These are phyloP conservation scores for Scolecobasidium constrictum DNA, from an alignment of 2,329 filamentous ascomycete species.

Conservation along the genomic window DNA sequence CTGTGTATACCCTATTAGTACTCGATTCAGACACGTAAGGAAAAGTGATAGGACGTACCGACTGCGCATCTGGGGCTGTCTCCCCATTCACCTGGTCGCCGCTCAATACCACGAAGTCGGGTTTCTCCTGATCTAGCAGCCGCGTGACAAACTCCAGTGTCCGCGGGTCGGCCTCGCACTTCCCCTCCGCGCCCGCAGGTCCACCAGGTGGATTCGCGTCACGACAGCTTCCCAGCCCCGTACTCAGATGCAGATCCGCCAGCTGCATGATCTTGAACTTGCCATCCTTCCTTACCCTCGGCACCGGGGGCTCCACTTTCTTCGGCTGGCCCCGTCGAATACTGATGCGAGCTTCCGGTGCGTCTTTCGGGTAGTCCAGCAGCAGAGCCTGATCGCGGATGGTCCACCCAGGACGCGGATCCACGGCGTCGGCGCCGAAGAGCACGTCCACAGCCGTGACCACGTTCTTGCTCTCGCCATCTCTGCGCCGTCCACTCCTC, in stretches of 20 bases:
- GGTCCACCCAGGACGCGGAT: slow-evolving; percentile 73
- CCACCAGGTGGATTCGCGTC: slow-evolving; percentile 70
- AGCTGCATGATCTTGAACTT: slow-evolving; percentile 97
- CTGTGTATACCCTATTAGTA: slow-evolving; percentile 17
- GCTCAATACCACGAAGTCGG: slow-evolving; percentile 81
- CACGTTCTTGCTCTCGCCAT: slow-evolving; percentile 62
- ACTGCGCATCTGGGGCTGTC: slow-evolving; percentile 81
- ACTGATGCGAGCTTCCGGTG: slow-evolving; percentile 63
- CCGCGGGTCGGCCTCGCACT: slow-evolving; percentile 83
- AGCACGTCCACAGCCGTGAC: slow-evolving; percentile 78
- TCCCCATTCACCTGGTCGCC: slow-evolving; percentile 96
- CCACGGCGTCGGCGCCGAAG: slow-evolving; percentile 83
- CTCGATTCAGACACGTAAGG: not conserved
- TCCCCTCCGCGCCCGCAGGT: slow-evolving; percentile 60
- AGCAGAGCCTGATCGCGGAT: slow-evolving; percentile 38
- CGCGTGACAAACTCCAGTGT: slow-evolving; percentile 81
- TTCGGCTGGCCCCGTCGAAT: slow-evolving; percentile 61
- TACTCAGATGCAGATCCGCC: slow-evolving; percentile 88
- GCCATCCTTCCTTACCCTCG: slow-evolving; percentile 74
- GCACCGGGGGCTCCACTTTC: slow-evolving; percentile 57
- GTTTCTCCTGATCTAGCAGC: slow-evolving; percentile 84
- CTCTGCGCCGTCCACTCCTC: slow-evolving; percentile 58
- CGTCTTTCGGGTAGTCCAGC: slow-evolving; percentile 50
- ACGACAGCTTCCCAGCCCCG: slow-evolving; percentile 73
- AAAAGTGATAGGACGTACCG: slow-evolving; percentile 37